A percentile compares a stretch with the other conserved stretches of the same genome.
phyloP scores from a whole-genome alignment of 768 basidiomycete genomes.

The Chalciporus sphaerocephalus region DNA sequence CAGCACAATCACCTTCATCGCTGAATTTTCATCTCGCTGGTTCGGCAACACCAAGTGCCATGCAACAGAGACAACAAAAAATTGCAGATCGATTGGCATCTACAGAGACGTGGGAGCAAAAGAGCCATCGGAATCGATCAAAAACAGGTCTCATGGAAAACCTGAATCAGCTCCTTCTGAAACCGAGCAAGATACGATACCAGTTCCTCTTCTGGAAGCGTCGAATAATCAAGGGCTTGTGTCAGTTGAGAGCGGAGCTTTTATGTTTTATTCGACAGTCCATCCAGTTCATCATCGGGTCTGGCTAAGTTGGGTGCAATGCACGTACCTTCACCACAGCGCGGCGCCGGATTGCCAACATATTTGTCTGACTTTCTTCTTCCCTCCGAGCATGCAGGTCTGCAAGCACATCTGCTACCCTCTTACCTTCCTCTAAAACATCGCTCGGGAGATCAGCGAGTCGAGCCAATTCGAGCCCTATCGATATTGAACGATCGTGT shows the following conservation, averaged over 20 bases:
- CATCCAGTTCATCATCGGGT: neutral
- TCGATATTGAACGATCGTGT: neutral
- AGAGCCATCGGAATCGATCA: conserved; percentile 6
- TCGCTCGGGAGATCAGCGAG: conserved; percentile 80
- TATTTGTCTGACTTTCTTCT: conserved; percentile 57
- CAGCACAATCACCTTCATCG: too few species aligned
- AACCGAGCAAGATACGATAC: conserved; percentile 60
- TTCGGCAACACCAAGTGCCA: conserved; percentile 13
- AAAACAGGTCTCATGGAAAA: conserved; percentile 28
- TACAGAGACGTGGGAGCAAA: neutral
- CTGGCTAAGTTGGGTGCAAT: neutral
- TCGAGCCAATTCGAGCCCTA: conserved; percentile 85
- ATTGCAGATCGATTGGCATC: conserved; percentile 7
- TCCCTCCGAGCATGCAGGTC: conserved; percentile 54
- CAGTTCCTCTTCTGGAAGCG: conserved; percentile 69
- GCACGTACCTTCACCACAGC: conserved; percentile 58
- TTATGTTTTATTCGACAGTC: neutral
- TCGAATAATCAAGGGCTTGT: conserved; percentile 69
- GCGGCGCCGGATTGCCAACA: conserved; percentile 58
- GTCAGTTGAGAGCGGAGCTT: conserved; percentile 72
- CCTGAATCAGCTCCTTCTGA: conserved; percentile 65
- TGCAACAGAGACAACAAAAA: neutral
- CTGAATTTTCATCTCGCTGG: too few species aligned
- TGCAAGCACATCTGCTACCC: conserved; percentile 56
- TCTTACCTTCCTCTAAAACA: conserved; percentile 58